Percentiles rank a stretch among this genome's conserved stretches.
Evolutionary conservation across 192 early-diverging fungal species (phyloP).

Genomic region (Kickxella alabastrina): DNA sequence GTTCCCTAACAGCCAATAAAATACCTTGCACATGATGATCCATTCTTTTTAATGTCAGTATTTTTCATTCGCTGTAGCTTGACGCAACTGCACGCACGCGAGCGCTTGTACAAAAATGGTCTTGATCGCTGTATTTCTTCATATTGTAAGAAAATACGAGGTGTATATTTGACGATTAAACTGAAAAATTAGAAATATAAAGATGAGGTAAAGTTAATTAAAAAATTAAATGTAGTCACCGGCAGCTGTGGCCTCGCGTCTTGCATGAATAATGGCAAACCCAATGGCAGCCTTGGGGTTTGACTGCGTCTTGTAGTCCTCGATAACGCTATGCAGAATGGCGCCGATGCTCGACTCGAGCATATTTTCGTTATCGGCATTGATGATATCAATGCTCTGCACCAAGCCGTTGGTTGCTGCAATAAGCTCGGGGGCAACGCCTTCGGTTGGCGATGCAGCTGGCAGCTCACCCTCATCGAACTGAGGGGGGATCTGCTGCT

Average conservation of each 20-base stretch:
- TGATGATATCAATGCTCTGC: constrained; percentile 35
- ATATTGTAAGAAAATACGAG: too few relatives aligned
- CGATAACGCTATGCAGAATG: constrained; percentile 44
- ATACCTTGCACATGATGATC: neutral
- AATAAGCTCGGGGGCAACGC: neutral
- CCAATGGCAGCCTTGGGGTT: constrained; percentile 50
- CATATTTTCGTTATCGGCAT: constrained; percentile 23
- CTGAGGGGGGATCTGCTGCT: constrained; percentile 6
- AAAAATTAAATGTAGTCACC: neutral
- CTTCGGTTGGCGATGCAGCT: neutral
- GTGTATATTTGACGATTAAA: too few relatives aligned
- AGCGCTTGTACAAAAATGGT: too few relatives aligned
- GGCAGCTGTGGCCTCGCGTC: constrained; percentile 17
- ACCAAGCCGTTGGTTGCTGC: constrained; percentile 4
- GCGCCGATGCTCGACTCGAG: constrained; percentile 50
- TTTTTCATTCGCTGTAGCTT: too few relatives aligned
- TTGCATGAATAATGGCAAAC: constrained; percentile 48
- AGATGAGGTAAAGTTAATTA: neutral
- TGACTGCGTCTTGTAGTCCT: constrained; percentile 37
- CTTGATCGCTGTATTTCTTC: too few relatives aligned
- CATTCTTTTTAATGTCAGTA: neutral
- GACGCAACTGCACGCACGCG: too few relatives aligned
- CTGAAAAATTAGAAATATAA: neutral
- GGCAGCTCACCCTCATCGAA: neutral
- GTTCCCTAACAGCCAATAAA: neutral